Evolutionary conservation across 2,329 filamentous ascomycete genomes (phyloP).

Genomic region (Huntiella abstrusa): DNA sequence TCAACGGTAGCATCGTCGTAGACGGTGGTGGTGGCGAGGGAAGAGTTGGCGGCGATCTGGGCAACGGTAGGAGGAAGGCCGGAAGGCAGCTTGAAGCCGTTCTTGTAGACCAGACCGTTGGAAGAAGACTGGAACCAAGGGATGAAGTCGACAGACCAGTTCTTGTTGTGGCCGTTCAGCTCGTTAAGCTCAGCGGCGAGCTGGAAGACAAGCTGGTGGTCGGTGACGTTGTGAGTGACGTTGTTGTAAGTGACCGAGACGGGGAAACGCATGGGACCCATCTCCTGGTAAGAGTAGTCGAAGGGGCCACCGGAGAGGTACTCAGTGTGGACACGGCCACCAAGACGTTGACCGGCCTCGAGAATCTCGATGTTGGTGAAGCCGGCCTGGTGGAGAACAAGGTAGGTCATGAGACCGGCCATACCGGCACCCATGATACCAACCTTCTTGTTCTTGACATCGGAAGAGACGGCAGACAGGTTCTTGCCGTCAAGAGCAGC

Average conservation of each 20-base stretch:
- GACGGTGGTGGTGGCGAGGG: conserved; percentile 16
- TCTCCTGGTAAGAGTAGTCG: conserved; percentile 49
- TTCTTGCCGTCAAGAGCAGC: conserved; percentile 32
- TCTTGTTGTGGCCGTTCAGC: conserved; percentile 32
- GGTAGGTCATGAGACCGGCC: conserved; percentile 41
- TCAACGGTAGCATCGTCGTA: conserved; percentile 14
- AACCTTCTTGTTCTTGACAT: conserved; percentile 37
- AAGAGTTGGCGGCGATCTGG: conserved; percentile 27
- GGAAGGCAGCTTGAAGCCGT: conserved; percentile 27
- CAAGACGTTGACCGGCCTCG: conserved; percentile 40
- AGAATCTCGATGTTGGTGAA: conserved; percentile 42
- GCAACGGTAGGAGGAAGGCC: conserved; percentile 32
- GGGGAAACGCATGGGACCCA: conserved; percentile 48
- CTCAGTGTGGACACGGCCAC: conserved; percentile 43
- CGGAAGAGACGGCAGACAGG: conserved; percentile 24
- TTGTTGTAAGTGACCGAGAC: conserved; percentile 33
- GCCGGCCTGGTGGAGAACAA: conserved; percentile 31
- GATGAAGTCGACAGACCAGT: conserved; percentile 39
- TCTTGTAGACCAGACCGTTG: conserved; percentile 33
- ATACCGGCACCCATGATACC: conserved; percentile 49
- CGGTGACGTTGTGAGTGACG: conserved; percentile 37
- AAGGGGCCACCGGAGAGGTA: conserved; percentile 41
- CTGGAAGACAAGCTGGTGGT: conserved; percentile 47
- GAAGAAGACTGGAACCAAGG: conserved; percentile 36
- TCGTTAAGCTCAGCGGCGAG: conserved; percentile 39